These are phyloP conservation scores for Aspergillus bridgeri DNA, from an alignment of 495 filamentous ascomycete genomes.

Conservation along the genomic window DNA sequence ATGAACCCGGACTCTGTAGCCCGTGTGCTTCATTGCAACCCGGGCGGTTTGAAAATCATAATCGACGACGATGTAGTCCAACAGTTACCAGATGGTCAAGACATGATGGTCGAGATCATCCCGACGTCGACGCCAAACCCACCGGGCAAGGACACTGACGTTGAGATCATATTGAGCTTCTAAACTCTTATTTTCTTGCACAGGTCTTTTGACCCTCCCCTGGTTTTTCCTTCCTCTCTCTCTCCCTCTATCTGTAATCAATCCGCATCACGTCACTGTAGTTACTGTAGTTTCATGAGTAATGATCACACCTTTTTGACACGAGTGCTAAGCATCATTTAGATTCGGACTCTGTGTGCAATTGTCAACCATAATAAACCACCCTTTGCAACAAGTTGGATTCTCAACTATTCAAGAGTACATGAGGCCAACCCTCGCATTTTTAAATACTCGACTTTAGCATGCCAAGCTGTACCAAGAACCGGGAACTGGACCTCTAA, in stretches of 20 bases:
- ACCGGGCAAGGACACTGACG: not conserved
- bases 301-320: not conserved
- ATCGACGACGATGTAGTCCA: constrained; percentile 79
- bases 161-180: not conserved
- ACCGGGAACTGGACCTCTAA: no score
- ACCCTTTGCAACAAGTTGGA: not conserved
- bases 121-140: not conserved
- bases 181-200: not conserved
- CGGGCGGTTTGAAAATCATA: constrained; percentile 50
- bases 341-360: not conserved
- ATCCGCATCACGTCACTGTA: not conserved
- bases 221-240: not conserved
- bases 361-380: not conserved
- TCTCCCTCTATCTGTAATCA: not conserved
- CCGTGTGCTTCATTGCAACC: constrained; percentile 60
- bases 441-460: no score
- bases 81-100: constrained; percentile 75
- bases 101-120: constrained; percentile 61
- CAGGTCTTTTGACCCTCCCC: not conserved
- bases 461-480: no score
- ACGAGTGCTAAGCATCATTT: not conserved
- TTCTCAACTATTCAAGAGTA: not conserved
- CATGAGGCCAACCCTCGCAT: no score
- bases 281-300: not conserved
- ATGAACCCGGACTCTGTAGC: constrained; percentile 62